Evolutionary conservation across 2,329 filamentous ascomycete species (phyloP).

Genomic region (Periconia macrospinosa): DNA sequence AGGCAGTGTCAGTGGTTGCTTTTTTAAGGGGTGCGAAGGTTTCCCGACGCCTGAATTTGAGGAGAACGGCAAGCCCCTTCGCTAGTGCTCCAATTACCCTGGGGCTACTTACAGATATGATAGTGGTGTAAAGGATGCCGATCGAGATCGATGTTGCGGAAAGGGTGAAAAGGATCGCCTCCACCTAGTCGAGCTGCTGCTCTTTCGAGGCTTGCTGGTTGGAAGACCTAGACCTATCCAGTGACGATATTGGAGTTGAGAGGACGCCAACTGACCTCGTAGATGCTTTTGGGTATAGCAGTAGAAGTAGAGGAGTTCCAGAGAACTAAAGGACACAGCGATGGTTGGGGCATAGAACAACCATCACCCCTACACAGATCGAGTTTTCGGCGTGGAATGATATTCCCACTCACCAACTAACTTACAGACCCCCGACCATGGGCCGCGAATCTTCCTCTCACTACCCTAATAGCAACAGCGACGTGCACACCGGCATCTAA

Average conservation of each 20-base stretch:
- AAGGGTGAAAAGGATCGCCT: conserved; percentile 35
- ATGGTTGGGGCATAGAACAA: conserved; percentile 51
- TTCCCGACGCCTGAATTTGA: too few species aligned
- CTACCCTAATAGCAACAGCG: conserved; percentile 50
- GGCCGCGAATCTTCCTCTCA: conserved; percentile 49
- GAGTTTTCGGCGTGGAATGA: conserved; percentile 17
- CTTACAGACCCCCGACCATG: too few species aligned
- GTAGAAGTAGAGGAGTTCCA: too few species aligned
- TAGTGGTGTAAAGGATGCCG: conserved; percentile 39
- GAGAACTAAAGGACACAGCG: conserved; percentile 48
- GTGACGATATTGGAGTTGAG: not conserved
- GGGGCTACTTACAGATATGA: conserved; percentile 21
- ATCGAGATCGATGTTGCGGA: conserved; percentile 29
- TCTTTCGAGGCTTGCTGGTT: conserved; percentile 25
- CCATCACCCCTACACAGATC: conserved; percentile 44
- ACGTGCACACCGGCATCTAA: conserved; percentile 45
- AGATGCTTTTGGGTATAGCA: conserved; percentile 48
- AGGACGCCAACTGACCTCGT: conserved; percentile 16
- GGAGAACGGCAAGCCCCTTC: too few species aligned
- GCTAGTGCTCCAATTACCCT: conserved; percentile 37
- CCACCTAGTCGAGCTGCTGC: conserved; percentile 38
- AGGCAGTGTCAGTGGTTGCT: too few species aligned
- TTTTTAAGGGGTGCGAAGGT: too few species aligned
- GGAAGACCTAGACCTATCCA: conserved; percentile 13
- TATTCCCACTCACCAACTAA: conserved; percentile 41